A percentile compares a stretch with the other conserved stretches of the same genome.
phyloP scores from a whole-genome alignment of 2,329 filamentous ascomycete species.

The Pseudocercospora cruenta region DNA sequence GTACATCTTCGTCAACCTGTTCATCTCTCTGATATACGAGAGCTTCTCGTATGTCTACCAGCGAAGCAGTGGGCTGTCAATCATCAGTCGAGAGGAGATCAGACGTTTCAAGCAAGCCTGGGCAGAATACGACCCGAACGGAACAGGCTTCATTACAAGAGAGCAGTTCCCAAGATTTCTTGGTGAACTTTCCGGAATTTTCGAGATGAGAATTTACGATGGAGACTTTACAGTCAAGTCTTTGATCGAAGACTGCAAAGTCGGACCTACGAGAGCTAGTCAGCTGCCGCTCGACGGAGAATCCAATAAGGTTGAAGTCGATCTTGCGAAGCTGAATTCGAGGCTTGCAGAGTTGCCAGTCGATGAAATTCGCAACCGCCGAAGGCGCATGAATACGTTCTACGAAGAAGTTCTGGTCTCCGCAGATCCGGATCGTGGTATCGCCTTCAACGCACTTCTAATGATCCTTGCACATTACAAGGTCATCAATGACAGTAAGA shows the following conservation, averaged over 20 bases:
- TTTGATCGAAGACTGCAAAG: constrained; percentile 82
- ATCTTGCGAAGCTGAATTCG: constrained; percentile 74
- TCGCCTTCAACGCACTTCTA: constrained; percentile 86
- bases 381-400: constrained; percentile 87
- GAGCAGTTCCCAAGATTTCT: constrained; percentile 86
- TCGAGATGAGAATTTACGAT: constrained; percentile 96
- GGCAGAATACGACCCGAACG: constrained; percentile 91
- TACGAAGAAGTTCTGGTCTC: constrained; percentile 96
- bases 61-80: constrained; percentile 86
- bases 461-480: constrained; percentile 99
- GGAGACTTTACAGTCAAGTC: constrained; percentile 83
- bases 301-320: constrained; percentile 54
- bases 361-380: constrained; percentile 70
- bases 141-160: constrained; percentile 87
- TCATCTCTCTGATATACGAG: constrained; percentile 98
- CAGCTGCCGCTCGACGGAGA: constrained; percentile 51
- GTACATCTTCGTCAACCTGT: constrained; percentile 99
- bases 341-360: constrained; percentile 76
- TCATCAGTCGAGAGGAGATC: constrained; percentile 90
- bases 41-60: constrained; percentile 99
- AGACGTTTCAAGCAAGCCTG: constrained; percentile 97
- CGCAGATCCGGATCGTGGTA: constrained; percentile 84
- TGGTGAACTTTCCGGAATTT: constrained; percentile 88
- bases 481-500: constrained; percentile 97
- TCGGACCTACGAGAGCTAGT: constrained; percentile 55